Conservation (phyloP, 2,329 filamentous ascomycete species). For the Albifimbria verrucaria region DNA sequence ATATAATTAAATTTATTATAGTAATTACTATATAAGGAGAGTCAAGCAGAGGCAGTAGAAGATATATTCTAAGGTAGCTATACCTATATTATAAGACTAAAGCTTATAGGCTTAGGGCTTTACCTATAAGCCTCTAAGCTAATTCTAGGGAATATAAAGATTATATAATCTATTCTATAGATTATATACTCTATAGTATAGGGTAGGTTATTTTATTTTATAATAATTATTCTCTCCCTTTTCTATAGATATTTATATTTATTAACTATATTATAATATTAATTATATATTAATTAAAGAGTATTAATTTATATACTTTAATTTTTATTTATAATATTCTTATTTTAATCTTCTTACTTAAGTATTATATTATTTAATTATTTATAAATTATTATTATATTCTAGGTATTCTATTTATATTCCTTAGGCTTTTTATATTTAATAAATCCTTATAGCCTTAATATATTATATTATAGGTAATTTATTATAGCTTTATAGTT, state of each 20-base stretch:
- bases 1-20: neutral
- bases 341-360: slow-evolving; percentile 4
- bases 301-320: slow-evolving; percentile 9
- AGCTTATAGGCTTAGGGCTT: too few species aligned
- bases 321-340: slow-evolving; percentile 9
- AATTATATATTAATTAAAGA: slow-evolving; percentile 8
- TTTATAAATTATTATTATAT: slow-evolving; percentile 12
- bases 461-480: neutral
- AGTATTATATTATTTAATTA: slow-evolving; percentile 3
- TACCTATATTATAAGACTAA: too few species aligned
- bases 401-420: slow-evolving; percentile 12
- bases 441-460: neutral
- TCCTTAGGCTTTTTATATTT: neutral
- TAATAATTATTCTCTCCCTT: neutral
- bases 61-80: too few species aligned
- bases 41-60: neutral
- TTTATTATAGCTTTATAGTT: neutral
- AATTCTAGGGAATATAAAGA: neutral
- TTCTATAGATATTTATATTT: neutral
- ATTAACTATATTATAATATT: slow-evolving; percentile 1
- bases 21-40: neutral
- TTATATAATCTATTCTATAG: neutral
- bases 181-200: neutral
- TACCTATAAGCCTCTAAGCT: too few species aligned
- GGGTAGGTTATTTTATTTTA: neutral